phyloP scores from a whole-genome alignment of 345 rosid genomes.

The Pugionium dolabratum region DNA sequence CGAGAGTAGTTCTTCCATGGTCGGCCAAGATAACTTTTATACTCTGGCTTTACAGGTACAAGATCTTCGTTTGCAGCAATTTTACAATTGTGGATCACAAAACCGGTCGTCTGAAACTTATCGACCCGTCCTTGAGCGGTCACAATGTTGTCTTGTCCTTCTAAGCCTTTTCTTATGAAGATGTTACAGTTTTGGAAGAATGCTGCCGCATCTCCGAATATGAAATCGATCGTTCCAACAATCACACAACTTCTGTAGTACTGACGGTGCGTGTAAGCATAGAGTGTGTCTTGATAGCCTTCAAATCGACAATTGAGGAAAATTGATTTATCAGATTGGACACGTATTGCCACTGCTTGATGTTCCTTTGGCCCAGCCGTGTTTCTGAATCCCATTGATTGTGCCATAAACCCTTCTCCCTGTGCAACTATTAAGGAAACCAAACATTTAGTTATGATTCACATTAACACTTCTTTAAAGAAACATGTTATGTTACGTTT shows the following conservation, averaged over 20 bases:
- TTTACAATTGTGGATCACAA: conserved; percentile 63
- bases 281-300: conserved; percentile 75
- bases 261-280: conserved; percentile 79
- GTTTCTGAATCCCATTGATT: conserved; percentile 81
- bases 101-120: conserved; percentile 58
- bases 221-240: conserved; percentile 71
- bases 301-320: conserved; percentile 82
- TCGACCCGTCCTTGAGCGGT: conserved; percentile 68
- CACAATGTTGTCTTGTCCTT: conserved; percentile 54
- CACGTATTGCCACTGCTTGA: conserved; percentile 74
- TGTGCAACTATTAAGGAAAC: conserved; percentile 45
- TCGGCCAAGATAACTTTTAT: conserved; percentile 70
- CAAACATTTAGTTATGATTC: neutral
- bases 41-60: conserved; percentile 37
- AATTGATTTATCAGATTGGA: conserved; percentile 57
- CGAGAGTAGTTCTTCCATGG: conserved; percentile 78
- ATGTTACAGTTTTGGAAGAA: conserved; percentile 73
- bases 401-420: conserved; percentile 65
- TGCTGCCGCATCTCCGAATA: conserved; percentile 78
- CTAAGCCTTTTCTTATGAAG: conserved; percentile 52
- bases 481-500: no score
- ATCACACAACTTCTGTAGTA: conserved; percentile 66
- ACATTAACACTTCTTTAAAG: neutral
- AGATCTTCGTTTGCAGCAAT: conserved; percentile 52
- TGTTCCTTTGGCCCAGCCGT: conserved; percentile 73